A percentile compares a stretch with the other conserved stretches of the same genome.
These are phyloP conservation scores for Hyphopichia khmerensis DNA, from an alignment of 1,139 yeast species.

Conservation along the genomic window DNA sequence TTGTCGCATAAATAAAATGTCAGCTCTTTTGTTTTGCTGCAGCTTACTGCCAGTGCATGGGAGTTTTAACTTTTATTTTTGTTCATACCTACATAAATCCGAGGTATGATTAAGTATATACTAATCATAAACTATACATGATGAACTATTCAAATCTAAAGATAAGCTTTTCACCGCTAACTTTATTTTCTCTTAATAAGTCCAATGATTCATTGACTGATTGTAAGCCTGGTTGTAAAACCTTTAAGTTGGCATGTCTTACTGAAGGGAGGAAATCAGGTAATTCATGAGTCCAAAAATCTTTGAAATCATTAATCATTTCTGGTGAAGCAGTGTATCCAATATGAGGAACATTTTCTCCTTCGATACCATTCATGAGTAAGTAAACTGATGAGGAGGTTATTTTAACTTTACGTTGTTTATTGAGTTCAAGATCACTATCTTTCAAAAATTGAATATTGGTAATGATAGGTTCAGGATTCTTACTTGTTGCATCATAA, in stretches of 20 bases:
- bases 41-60: no score
- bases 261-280: conserved; percentile 12
- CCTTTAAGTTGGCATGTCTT: conserved; percentile 28
- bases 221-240: conserved; percentile 31
- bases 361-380: conserved; percentile 29
- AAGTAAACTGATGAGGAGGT: conserved; percentile 35
- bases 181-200: conserved; percentile 27
- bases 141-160: conserved; percentile 9
- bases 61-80: background rate
- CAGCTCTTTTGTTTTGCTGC: no score
- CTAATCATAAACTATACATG: no score
- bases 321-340: conserved; percentile 6
- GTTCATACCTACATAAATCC: background rate
- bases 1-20: no score
- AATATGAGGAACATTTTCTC: conserved; percentile 8
- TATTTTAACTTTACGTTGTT: conserved; percentile 5
- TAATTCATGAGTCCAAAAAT: conserved; percentile 12
- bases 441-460: conserved; percentile 12
- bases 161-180: conserved; percentile 37
- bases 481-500: conserved; percentile 42
- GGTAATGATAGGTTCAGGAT: conserved; percentile 15
- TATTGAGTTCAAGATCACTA: conserved; percentile 4
- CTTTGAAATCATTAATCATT: conserved; percentile 6
- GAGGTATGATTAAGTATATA: no score
- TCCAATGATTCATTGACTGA: conserved; percentile 30